Evolutionary conservation across 495 filamentous ascomycete species (phyloP), one percentile per base, ranked within the genome.

Genomic region (Hypoxylon lenormandii): DNA sequence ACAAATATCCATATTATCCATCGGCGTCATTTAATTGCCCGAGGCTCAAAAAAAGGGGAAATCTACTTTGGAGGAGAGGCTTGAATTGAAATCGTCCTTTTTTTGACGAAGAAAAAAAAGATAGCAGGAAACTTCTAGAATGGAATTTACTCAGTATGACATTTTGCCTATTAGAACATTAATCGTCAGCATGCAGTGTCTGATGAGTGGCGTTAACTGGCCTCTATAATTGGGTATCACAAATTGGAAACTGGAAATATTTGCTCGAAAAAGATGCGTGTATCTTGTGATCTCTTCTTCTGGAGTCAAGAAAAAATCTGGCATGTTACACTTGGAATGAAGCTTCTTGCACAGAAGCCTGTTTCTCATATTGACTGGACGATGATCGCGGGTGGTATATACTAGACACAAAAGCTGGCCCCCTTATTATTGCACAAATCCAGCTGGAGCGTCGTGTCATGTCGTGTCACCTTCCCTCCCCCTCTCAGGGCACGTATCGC

Each of bases 391-490:
- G 1, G 19, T 55, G 50, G 13, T 64, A 64, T 64, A 55, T 64
- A 64, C 60, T 49, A 21, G 51, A 43, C 60, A 64, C 50, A 26
- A 40, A 48, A 23, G 21, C 50, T 45, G 50, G 50, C 18, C 36
- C 36, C 15, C 37, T 26, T 52, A 51, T 58, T 65, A 65, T 65
- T 16, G 45, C 62, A 65, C 52, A 65, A 65, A 65, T 51, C 60
- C 43, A 21, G 51, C 51, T 12, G n/a, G 30, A 49, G 28, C 42
- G 21, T 33, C 42, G 30, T 48, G 30, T 45, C 23, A 6, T 45
- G 21, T 42, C 37, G 23, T 33, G 18, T 15, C 47, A 13, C 18
- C 51, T 23, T 28, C 26, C 28, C 21, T 19, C n/a, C 28, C 46
- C 22, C 26, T 46, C 38, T 45, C 18, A 22, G 21, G 5, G 15